Conservation (phyloP, 805 yeast genomes). For the Yamadazyma akitaensis region DNA sequence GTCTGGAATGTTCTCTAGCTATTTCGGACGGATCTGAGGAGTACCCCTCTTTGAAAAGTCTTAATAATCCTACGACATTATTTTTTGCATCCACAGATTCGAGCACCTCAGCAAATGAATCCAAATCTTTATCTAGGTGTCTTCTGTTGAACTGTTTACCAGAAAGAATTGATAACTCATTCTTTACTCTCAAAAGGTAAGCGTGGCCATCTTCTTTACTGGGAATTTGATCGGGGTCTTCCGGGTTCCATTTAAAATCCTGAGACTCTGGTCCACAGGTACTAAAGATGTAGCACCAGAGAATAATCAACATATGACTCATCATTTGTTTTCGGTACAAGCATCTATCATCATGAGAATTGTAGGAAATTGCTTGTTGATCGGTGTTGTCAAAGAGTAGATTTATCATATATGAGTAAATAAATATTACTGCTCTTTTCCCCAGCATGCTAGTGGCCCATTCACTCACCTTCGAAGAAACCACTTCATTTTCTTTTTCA, state of each 20-base stretch:
- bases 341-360: constrained; percentile 12
- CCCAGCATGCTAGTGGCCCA: constrained; percentile 51
- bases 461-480: constrained; percentile 46
- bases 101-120: constrained; percentile 10
- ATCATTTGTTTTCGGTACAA: constrained; percentile 15
- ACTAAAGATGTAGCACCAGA: constrained; percentile 13
- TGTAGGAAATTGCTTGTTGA: constrained; percentile 1
- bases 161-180: constrained; percentile 11
- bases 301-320: constrained; percentile 12
- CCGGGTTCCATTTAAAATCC: not conserved
- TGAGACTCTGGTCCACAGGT: constrained; percentile 12
- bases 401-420: constrained; percentile 9
- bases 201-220: constrained; percentile 11
- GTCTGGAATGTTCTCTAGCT: constrained; percentile 14
- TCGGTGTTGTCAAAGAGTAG: constrained; percentile 5
- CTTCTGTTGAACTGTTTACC: constrained; percentile 10
- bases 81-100: constrained; percentile 7
- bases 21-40: constrained; percentile 11
- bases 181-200: constrained; percentile 8
- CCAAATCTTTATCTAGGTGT: constrained; percentile 6
- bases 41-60: constrained; percentile 10
- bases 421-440: constrained; percentile 46
- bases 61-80: constrained; percentile 13
- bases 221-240: constrained; percentile 6
- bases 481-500: constrained; percentile 42